These are phyloP conservation scores for Sonneratia caseolaris DNA, from an alignment of 345 rosid genomes.

Conservation along the genomic window DNA sequence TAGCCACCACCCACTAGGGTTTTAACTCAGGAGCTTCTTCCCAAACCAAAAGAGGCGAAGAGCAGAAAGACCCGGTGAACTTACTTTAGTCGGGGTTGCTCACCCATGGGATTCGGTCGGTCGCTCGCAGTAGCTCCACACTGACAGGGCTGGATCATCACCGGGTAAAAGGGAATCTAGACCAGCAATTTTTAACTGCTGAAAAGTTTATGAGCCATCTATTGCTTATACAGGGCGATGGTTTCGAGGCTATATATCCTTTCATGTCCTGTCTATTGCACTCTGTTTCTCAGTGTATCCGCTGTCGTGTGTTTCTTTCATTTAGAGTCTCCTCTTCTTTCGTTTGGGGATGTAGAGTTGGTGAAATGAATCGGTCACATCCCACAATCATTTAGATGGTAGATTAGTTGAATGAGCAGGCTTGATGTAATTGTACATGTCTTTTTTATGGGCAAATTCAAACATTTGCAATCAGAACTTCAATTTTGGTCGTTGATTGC, in stretches of 20 bases:
- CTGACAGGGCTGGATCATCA: neutral
- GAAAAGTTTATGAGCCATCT: neutral
- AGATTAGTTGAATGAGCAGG: neutral
- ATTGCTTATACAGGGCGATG: neutral
- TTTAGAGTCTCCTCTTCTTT: neutral
- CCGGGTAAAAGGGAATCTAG: neutral
- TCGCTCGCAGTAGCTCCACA: neutral
- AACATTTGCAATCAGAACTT: neutral
- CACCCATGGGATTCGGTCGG: neutral
- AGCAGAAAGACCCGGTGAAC: neutral
- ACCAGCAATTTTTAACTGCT: neutral
- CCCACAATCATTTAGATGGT: neutral
- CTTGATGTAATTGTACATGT: neutral
- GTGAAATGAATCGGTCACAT: neutral
- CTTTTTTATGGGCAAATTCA: no score
- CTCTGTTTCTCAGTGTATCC: neutral
- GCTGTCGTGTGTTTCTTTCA: neutral
- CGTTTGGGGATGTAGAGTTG: neutral
- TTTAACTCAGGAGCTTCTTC: neutral
- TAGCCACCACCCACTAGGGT: constrained; percentile 2
- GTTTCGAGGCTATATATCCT: neutral
- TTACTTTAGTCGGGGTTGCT: neutral
- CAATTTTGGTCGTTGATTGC: neutral
- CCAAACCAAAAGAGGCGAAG: no score
- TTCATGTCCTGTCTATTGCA: neutral